Conservation (phyloP, 2,329 filamentous ascomycete species). For the Penicillium freii region DNA sequence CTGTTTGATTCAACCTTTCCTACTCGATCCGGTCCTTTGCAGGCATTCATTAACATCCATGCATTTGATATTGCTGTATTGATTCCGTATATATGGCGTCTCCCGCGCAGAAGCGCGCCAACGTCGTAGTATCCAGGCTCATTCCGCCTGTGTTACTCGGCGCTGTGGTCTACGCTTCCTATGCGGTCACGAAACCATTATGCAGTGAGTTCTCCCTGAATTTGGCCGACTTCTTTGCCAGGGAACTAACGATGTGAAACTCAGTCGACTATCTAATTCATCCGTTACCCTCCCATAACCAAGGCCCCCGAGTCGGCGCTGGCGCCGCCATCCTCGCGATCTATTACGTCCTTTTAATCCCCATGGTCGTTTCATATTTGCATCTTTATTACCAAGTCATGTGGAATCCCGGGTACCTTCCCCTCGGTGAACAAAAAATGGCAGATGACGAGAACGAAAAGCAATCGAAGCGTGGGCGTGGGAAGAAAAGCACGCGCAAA, state of each 20-base stretch:
- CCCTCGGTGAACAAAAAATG: slow-evolving; percentile 54
- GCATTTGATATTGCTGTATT: slow-evolving; percentile 17
- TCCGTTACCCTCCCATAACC: slow-evolving; percentile 41
- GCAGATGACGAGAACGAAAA: slow-evolving; percentile 25
- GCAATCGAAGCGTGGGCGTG: slow-evolving; percentile 18
- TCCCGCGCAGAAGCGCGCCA: slow-evolving; percentile 46
- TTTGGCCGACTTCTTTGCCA: neutral
- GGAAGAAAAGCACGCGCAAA: slow-evolving; percentile 26
- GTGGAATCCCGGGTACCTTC: slow-evolving; percentile 70
- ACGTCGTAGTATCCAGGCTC: slow-evolving; percentile 60
- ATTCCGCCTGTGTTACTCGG: slow-evolving; percentile 69
- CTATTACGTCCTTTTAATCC: slow-evolving; percentile 69
- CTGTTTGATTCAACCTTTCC: slow-evolving; percentile 4
- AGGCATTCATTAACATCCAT: slow-evolving; percentile 7
- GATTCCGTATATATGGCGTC: slow-evolving; percentile 31
- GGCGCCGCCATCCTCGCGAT: slow-evolving; percentile 69
- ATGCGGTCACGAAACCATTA: slow-evolving; percentile 65
- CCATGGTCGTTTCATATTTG: slow-evolving; percentile 66
- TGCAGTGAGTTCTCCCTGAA: slow-evolving; percentile 57
- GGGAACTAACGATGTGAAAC: neutral
- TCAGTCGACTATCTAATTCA: slow-evolving; percentile 70
- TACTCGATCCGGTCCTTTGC: neutral
- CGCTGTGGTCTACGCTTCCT: slow-evolving; percentile 67
- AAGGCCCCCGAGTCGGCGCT: slow-evolving; percentile 51
- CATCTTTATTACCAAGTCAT: slow-evolving; percentile 68